Evolutionary conservation across 2,329 filamentous ascomycete species (phyloP), one percentile per base, ranked within the genome.

Genomic region (Chalaropsis ovoidea): DNA sequence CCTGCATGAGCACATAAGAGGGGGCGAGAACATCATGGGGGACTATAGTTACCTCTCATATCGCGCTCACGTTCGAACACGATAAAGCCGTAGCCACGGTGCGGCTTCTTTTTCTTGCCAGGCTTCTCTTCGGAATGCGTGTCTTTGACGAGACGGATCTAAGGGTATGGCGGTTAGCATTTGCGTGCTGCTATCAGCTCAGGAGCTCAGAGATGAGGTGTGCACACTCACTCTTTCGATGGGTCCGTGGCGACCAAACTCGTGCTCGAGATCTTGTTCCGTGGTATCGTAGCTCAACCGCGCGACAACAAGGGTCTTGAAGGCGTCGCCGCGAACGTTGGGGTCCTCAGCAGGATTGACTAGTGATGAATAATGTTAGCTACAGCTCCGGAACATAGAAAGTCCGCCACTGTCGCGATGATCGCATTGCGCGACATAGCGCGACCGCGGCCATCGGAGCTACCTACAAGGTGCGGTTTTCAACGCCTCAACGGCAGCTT

Each of bases 11-110:
- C 54, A 61, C 54, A 42, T 42, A 42, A 65, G 62, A 73, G 71
- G 71, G 73, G 74, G 76, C 73, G 71, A 74, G 65, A 61, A 45
- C 43, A 63, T 65, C 31, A 27, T 35, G 69, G 77, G 75, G 75
- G 73, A 74, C 76, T 77, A 67, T 65, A 67, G 63, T 85, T 95
- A 96, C 92, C 91, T 90, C 95, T 95, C 92, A 97, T 96, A 75
- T 97, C 94, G 77, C 93, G 92, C 78, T 97, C 94, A 75, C 90
- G 87, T 77, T 97, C 93, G 74, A 93, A 99, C 65, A 97, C 90
- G 71, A 99, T 88, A 74, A 99, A 99, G 68, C 90, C 94, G 76
- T 99, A 99, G 68, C 94, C 94, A 72, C 87, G 83, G 73, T 95
- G 89, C 62, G 86, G 79, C 78, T 91, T 91, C 73, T 87, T 87